Percentiles rank a stretch among this genome's conserved stretches.
phyloP scores from a whole-genome alignment of 2,329 filamentous ascomycete species.

The Scleromitrula shiraiana region DNA sequence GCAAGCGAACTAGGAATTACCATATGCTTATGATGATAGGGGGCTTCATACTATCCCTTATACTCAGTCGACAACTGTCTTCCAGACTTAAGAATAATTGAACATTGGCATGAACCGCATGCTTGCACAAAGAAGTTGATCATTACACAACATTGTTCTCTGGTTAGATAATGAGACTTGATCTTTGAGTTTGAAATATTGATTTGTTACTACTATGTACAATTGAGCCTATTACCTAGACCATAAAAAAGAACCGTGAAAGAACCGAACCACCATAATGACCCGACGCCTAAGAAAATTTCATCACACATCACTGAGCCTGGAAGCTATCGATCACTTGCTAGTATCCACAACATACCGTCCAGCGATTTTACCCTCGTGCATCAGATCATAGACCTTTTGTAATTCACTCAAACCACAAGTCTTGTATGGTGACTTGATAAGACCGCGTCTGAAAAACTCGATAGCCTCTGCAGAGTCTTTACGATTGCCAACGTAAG shows the following conservation, averaged over 20 bases:
- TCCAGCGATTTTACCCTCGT: constrained; percentile 63
- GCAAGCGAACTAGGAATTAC: no score
- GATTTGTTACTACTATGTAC: background rate
- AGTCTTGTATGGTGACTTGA: constrained; percentile 81
- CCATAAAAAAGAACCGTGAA: background rate
- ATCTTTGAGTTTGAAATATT: no score
- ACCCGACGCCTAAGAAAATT: background rate
- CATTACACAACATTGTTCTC: no score
- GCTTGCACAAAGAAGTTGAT: no score
- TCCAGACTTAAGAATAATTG: no score
- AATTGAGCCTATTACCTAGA: background rate
- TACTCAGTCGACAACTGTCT: no score
- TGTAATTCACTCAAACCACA: constrained; percentile 73
- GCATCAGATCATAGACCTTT: constrained; percentile 71
- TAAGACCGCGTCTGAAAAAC: constrained; percentile 71
- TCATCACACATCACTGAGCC: background rate
- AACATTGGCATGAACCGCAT: background rate
- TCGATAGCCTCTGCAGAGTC: constrained; percentile 86
- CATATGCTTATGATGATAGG: no score
- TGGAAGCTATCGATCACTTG: constrained; percentile 37
- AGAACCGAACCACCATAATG: background rate
- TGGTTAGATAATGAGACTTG: no score
- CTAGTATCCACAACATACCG: constrained; percentile 72
- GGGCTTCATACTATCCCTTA: no score
- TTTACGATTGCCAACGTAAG: constrained; percentile 86